A percentile compares a stretch with the other conserved stretches of the same genome.
Evolutionary conservation across 495 filamentous ascomycete genomes (phyloP).

Genomic region (Corynascus novoguineensis): DNA sequence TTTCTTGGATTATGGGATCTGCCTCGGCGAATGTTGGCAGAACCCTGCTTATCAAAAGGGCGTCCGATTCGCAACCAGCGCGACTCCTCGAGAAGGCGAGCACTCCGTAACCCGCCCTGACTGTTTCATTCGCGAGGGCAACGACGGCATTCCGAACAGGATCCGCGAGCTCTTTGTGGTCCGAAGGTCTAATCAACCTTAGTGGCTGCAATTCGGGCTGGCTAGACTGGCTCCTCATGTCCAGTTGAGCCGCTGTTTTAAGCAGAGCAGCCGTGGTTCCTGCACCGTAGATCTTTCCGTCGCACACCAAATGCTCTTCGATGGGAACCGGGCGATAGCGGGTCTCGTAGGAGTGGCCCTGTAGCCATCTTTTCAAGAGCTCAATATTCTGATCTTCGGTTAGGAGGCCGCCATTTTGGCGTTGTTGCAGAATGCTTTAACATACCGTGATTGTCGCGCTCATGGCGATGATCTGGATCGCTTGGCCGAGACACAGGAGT

Average conservation of each 20-base stretch:
- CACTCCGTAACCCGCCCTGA: constrained; percentile 60
- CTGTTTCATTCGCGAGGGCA: constrained; percentile 62
- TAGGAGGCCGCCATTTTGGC: background rate
- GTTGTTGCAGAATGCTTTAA: background rate
- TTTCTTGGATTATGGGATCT: constrained; percentile 47
- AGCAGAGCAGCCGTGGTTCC: constrained; percentile 58
- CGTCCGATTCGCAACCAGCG: constrained; percentile 58
- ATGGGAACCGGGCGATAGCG: constrained; percentile 70
- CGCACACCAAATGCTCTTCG: constrained; percentile 70
- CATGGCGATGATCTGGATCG: constrained; percentile 76
- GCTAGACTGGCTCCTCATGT: constrained; percentile 32
- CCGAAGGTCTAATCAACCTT: constrained; percentile 50
- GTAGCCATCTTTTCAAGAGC: constrained; percentile 64
- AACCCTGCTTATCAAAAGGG: constrained; percentile 56
- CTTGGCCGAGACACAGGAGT: constrained; percentile 60
- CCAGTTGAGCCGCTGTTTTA: constrained; percentile 53
- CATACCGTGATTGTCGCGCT: constrained; percentile 70
- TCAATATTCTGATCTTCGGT: constrained; percentile 55
- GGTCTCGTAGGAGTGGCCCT: constrained; percentile 66
- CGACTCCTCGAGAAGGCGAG: constrained; percentile 74
- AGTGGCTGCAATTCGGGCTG: constrained; percentile 28
- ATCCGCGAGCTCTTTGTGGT: constrained; percentile 56
- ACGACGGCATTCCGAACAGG: constrained; percentile 64
- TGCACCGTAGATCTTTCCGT: constrained; percentile 63
- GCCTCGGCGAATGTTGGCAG: constrained; percentile 46